These are phyloP conservation scores for Oenanthe sinensis DNA, from an alignment of 129 eudicot species.

Conservation along the genomic window DNA sequence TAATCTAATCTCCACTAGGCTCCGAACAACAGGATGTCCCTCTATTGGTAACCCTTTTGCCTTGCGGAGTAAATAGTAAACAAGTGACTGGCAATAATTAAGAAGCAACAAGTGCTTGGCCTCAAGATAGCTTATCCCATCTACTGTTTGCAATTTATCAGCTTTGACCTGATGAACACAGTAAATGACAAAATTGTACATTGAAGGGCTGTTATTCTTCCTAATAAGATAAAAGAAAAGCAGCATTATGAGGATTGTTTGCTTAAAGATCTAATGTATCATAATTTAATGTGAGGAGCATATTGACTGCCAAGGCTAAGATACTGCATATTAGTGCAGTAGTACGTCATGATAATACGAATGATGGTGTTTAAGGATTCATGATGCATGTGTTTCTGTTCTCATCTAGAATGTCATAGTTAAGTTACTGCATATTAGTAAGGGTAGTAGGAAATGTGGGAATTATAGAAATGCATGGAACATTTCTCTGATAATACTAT, in stretches of 20 bases:
- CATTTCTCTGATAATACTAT: not conserved
- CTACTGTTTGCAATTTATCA: slow-evolving; percentile 52
- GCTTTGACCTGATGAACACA: slow-evolving; percentile 55
- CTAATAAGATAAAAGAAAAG: not conserved
- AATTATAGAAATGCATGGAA: not conserved
- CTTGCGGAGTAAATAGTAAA: slow-evolving; percentile 78
- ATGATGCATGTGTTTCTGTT: not conserved
- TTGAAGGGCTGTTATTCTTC: not conserved
- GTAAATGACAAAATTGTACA: not conserved
- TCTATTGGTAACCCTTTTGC: slow-evolving; percentile 77
- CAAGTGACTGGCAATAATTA: slow-evolving; percentile 84
- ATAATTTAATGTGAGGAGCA: not conserved
- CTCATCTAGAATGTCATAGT: not conserved
- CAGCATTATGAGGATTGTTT: not conserved
- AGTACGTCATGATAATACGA: not conserved
- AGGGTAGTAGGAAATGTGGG: not conserved
- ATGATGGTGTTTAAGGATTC: not conserved
- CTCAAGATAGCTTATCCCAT: slow-evolving; percentile 92
- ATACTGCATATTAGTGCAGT: not conserved
- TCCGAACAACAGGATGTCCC: slow-evolving; percentile 80
- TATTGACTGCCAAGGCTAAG: not conserved
- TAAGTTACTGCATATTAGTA: not conserved
- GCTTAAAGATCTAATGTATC: not conserved
- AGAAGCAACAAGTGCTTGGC: slow-evolving; percentile 81
- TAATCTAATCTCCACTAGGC: slow-evolving; percentile 79